Evolutionary conservation across 768 basidiomycete species (phyloP), one percentile per base, ranked within the genome.

Genomic region (Pleurotus tuoliensis): DNA sequence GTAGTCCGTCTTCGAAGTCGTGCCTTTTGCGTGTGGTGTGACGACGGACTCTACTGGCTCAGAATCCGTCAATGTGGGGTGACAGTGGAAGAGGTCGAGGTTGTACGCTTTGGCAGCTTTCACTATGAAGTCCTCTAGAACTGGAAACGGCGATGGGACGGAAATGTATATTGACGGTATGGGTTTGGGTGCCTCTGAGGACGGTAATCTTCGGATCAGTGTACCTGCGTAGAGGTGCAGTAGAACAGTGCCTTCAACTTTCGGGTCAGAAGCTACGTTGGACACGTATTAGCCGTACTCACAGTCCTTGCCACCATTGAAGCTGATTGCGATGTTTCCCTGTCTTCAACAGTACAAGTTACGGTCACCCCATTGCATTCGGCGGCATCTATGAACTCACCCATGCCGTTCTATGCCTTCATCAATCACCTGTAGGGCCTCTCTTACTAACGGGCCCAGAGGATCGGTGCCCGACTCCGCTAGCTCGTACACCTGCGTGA

Each of bases 261-360:
- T 34, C 56, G 48, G 37, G 48, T 52, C 39, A 59, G 58, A 54
- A 24, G 24, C 34, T 46, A 9, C 15, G 22, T 45, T 47, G 18
- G 38, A 51, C 50, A 55, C 24, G 24, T 40, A n/a, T 45, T 13
- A 40, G 34, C 7, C 8, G 24, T 12, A 76, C 86, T 63, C 64
- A 96, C 97, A 99, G 67, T 99, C 97, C 70, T 99, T 99, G 52
- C 97, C 97, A 8, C 97, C 97, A 62, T 98, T 99, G 75, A 98
- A 99, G 71, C 94, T 97, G 58, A 99, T 78, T 2, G 94, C 88
- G 3, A 94, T 73, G 55, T 79, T 75, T 37, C 87, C 82, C 64
- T 81, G 78, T 49, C 92, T 91, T 69, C 56, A 56, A 53, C 16
- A 11, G 24, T 59, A 62, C 47, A 55, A 47, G 57, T 62, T 30